Evolutionary conservation across 2,329 filamentous ascomycete species (phyloP).

Genomic region (Trichoderma lentiforme): DNA sequence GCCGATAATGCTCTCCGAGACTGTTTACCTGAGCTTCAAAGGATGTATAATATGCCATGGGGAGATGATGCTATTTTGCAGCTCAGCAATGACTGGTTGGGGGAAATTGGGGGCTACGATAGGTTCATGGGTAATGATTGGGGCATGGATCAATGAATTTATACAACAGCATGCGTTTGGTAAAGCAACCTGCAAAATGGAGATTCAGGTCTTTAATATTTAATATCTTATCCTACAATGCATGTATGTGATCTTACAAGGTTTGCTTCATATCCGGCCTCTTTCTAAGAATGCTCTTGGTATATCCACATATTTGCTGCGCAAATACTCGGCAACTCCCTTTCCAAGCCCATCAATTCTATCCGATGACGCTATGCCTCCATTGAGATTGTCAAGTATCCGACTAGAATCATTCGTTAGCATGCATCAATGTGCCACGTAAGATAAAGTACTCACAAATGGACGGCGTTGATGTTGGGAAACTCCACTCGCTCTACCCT

Average conservation of each 20-base stretch:
- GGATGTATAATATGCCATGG: constrained; percentile 25
- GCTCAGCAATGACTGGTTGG: constrained; percentile 25
- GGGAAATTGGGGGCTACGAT: constrained; percentile 20
- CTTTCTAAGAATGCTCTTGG: constrained; percentile 42
- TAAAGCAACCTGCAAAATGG: not conserved
- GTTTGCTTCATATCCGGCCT: constrained; percentile 34
- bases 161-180: not conserved
- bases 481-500: constrained; percentile 46
- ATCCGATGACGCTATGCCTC: constrained; percentile 41
- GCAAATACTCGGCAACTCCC: constrained; percentile 43
- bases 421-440: not conserved
- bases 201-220: not conserved
- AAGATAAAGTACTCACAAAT: constrained; percentile 24
- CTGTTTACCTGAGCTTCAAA: constrained; percentile 22
- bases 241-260: not conserved
- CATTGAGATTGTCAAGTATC: constrained; percentile 45
- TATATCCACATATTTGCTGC: constrained; percentile 43
- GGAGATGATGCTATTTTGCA: constrained; percentile 25
- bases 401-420: constrained; percentile 22
- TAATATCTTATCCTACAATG: not conserved
- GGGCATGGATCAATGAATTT: not conserved
- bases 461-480: constrained; percentile 32
- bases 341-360: constrained; percentile 46
- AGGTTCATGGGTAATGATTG: not conserved
- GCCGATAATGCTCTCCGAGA: constrained; percentile 20